Conservation (phyloP, 768 basidiomycete genomes). For the Vararia minispora region DNA sequence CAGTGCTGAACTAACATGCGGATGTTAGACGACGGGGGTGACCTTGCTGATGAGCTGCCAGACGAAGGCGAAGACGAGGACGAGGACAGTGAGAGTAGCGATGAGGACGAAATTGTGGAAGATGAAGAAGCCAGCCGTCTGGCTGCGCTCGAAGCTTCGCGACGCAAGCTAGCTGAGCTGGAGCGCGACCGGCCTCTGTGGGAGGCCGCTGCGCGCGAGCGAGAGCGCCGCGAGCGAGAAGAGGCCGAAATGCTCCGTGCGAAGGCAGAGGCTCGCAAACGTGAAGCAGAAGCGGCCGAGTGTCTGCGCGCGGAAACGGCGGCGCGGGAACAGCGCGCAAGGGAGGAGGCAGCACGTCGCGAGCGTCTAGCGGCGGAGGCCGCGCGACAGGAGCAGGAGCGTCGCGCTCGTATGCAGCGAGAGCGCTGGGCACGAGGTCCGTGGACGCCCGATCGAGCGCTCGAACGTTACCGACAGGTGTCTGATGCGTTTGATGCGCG, state of each 20-base stretch:
- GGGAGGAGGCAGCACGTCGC: slow-evolving; percentile 21
- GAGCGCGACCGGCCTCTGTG: slow-evolving; percentile 52
- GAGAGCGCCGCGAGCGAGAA: slow-evolving; percentile 14
- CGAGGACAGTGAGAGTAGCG: slow-evolving; percentile 13
- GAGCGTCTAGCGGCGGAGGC: slow-evolving; percentile 14
- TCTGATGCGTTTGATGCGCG: slow-evolving; percentile 53
- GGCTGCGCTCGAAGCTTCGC: slow-evolving; percentile 48
- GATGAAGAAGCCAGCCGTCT: slow-evolving; percentile 28
- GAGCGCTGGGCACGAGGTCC: slow-evolving; percentile 43
- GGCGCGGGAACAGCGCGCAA: slow-evolving; percentile 12
- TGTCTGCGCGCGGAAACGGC: slow-evolving; percentile 17
- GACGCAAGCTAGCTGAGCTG: slow-evolving; percentile 56
- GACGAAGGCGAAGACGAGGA: slow-evolving; percentile 2
- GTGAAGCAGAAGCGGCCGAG: slow-evolving; percentile 22
- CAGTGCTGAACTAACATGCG: neutral
- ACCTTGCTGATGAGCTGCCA: neutral
- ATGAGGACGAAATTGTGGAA: slow-evolving; percentile 15
- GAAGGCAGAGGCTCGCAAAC: slow-evolving; percentile 14
- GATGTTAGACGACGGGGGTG: neutral
- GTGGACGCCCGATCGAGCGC: slow-evolving; percentile 57
- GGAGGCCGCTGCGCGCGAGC: slow-evolving; percentile 37
- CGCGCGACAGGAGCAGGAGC: slow-evolving; percentile 16
- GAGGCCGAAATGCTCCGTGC: slow-evolving; percentile 18
- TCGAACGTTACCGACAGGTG: slow-evolving; percentile 56
- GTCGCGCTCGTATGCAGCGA: slow-evolving; percentile 35